phyloP scores from a whole-genome alignment of 1,284 basidiomycete genomes.

The Ustilago sp. region DNA sequence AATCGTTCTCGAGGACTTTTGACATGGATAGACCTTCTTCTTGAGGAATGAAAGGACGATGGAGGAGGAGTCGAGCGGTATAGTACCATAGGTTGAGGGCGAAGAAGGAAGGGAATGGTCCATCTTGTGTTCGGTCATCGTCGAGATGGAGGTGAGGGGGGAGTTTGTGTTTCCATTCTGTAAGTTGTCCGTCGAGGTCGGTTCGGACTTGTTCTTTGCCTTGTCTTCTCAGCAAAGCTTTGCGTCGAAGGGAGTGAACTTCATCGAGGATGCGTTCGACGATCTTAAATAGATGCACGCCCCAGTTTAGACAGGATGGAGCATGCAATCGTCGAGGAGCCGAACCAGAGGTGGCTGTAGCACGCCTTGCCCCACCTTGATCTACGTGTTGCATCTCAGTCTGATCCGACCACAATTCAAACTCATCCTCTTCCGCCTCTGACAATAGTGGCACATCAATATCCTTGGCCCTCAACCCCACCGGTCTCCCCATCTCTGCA shows the following conservation, averaged over 20 bases:
- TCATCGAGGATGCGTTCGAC: slow-evolving; percentile 59
- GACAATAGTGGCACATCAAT: slow-evolving; percentile 70
- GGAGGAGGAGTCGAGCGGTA: slow-evolving; percentile 56
- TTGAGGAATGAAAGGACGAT: slow-evolving; percentile 65
- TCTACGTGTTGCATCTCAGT: slow-evolving; percentile 42
- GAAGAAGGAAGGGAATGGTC: slow-evolving; percentile 56
- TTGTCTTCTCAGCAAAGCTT: slow-evolving; percentile 55
- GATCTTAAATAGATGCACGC: slow-evolving; percentile 60
- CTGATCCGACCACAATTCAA: slow-evolving; percentile 70
- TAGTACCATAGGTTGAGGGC: slow-evolving; percentile 62
- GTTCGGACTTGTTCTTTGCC: slow-evolving; percentile 49
- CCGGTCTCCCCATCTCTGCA: slow-evolving; percentile 71
- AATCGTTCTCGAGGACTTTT: slow-evolving; percentile 52
- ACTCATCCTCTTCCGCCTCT: slow-evolving; percentile 70
- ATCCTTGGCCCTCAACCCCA: slow-evolving; percentile 69
- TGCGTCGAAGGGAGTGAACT: slow-evolving; percentile 61
- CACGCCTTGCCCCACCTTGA: background rate
- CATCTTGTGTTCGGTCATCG: slow-evolving; percentile 37
- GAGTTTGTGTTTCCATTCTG: slow-evolving; percentile 52
- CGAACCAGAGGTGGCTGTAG: background rate
- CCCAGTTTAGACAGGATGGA: slow-evolving; percentile 58
- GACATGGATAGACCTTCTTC: slow-evolving; percentile 52
- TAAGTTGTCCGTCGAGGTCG: slow-evolving; percentile 58
- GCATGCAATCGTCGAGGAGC: slow-evolving; percentile 43
- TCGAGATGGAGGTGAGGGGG: slow-evolving; percentile 52